Conservation (phyloP, 306 rosid genomes). For the Prunus persica region DNA sequence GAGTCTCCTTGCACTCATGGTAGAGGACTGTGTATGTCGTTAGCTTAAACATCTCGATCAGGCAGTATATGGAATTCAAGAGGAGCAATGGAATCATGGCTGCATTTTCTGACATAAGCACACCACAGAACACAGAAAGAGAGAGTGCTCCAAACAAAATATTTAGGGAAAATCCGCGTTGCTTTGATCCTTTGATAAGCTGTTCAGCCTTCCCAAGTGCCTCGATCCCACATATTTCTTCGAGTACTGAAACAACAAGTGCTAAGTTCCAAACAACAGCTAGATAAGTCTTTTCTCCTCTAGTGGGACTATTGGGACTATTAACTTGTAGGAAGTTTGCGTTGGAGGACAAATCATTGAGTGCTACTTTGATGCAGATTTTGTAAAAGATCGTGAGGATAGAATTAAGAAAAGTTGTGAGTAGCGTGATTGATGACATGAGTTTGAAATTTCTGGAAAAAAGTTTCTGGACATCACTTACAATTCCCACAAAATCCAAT, state of each 20-base stretch:
- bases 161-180: constrained; percentile 14
- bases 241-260: constrained; percentile 16
- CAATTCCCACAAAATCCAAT: not conserved
- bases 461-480: not conserved
- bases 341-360: not conserved
- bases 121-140: not conserved
- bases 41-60: not conserved
- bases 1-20: constrained; percentile 22
- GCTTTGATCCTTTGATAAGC: constrained; percentile 12
- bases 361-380: not conserved
- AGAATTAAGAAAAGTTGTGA: not conserved
- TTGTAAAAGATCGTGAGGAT: not conserved
- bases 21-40: constrained; percentile 22
- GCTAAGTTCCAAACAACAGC: constrained; percentile 24
- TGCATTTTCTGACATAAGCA: not conserved
- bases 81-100: not conserved
- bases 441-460: constrained; percentile 4
- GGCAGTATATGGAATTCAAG: not conserved
- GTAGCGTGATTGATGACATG: not conserved
- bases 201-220: constrained; percentile 25
- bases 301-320: not conserved
- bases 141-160: not conserved
- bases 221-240: constrained; percentile 25
- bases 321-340: not conserved
- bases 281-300: not conserved